Percentiles rank a stretch among this genome's conserved stretches.
Conservation (phyloP, 352 stramenopile species). For the Pythium aphanidermatum region DNA sequence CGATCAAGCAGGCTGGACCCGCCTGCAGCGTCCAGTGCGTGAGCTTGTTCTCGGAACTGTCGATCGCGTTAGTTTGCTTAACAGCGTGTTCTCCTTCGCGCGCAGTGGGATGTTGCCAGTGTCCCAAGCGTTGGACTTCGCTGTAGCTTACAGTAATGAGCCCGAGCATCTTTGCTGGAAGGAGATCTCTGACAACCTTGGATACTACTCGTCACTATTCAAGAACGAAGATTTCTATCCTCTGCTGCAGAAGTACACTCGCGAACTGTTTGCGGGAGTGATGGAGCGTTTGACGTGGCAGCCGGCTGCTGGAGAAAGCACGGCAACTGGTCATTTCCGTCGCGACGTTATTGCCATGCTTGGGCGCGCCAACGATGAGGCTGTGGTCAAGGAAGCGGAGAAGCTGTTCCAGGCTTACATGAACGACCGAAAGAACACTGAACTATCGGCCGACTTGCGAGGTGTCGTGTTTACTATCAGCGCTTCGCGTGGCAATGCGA, state of each 20-base stretch:
- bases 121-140: constrained; percentile 60
- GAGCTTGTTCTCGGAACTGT: constrained; percentile 55
- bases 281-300: constrained; percentile 56
- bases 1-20: constrained; percentile 73
- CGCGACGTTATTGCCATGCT: constrained; percentile 72
- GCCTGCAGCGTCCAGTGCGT: constrained; percentile 59
- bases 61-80: constrained; percentile 92
- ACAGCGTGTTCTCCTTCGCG: constrained; percentile 91
- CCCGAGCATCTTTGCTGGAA: constrained; percentile 74
- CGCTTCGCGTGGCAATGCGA: constrained; percentile 34
- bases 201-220: constrained; percentile 59
- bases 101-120: constrained; percentile 48
- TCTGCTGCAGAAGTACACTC: constrained; percentile 58
- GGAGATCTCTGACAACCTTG: constrained; percentile 59
- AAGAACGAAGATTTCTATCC: constrained; percentile 52
- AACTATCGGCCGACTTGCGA: constrained; percentile 54
- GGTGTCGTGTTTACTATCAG: constrained; percentile 59
- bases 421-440: constrained; percentile 28
- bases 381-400: constrained; percentile 43
- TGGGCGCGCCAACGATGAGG: constrained; percentile 40
- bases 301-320: constrained; percentile 29
- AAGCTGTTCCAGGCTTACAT: constrained; percentile 56
- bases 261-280: constrained; percentile 42
- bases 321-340: constrained; percentile 51
- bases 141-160: constrained; percentile 49